phyloP scores from a whole-genome alignment of 2,329 filamentous ascomycete species.

The Magnaporthales sp. region DNA sequence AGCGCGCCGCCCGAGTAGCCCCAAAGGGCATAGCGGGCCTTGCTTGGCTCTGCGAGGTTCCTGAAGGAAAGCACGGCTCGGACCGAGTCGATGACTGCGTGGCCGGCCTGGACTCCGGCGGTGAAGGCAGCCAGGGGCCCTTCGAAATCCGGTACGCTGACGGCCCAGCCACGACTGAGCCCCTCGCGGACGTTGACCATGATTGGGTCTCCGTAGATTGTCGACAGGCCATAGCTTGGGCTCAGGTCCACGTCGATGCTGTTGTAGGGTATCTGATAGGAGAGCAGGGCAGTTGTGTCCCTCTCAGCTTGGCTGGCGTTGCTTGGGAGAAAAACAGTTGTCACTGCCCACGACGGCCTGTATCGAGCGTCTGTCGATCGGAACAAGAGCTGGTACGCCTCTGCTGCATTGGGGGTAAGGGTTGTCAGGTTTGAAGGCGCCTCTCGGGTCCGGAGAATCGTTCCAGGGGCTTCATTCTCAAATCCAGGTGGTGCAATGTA shows the following conservation, averaged over 20 bases:
- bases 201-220: slow-evolving; percentile 18
- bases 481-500: slow-evolving; percentile 21
- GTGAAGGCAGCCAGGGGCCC: slow-evolving; percentile 32
- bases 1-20: slow-evolving; percentile 44
- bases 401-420: slow-evolving; percentile 11
- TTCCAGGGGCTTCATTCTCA: slow-evolving; percentile 17
- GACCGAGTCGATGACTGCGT: slow-evolving; percentile 32
- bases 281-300: slow-evolving; percentile 19
- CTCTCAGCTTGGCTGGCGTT: not conserved
- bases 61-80: slow-evolving; percentile 26
- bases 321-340: slow-evolving; percentile 23
- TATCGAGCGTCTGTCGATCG: slow-evolving; percentile 25
- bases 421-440: slow-evolving; percentile 17
- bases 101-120: slow-evolving; percentile 29
- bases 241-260: slow-evolving; percentile 26
- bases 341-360: slow-evolving; percentile 27
- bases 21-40: slow-evolving; percentile 34
- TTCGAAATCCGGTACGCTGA: slow-evolving; percentile 35
- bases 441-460: slow-evolving; percentile 19
- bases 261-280: slow-evolving; percentile 31
- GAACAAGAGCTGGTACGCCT: slow-evolving; percentile 27
- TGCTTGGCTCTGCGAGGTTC: slow-evolving; percentile 13
- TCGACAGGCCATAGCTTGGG: slow-evolving; percentile 24
- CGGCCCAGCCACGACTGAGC: slow-evolving; percentile 31
- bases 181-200: slow-evolving; percentile 20